These are phyloP conservation scores for Nothopassalora personata DNA, from an alignment of 2,329 filamentous ascomycete genomes.

Conservation along the genomic window DNA sequence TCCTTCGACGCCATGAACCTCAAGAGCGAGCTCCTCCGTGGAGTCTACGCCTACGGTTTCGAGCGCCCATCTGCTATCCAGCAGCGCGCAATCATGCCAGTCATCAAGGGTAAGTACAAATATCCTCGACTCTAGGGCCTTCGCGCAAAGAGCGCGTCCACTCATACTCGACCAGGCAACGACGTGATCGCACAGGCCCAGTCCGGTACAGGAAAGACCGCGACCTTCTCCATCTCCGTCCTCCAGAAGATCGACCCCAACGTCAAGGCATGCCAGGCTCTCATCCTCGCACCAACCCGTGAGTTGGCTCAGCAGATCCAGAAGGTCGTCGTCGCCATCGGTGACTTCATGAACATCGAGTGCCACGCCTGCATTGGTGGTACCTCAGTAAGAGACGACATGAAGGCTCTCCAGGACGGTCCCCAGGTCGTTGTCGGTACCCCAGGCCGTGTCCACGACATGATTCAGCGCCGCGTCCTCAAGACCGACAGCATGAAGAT, in stretches of 20 bases:
- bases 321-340: conserved; percentile 97
- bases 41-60: conserved; percentile 99
- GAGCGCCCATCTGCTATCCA: conserved; percentile 99
- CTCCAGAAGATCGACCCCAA: conserved; percentile 97
- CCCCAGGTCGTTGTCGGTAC: conserved; percentile 97
- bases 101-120: conserved; percentile 82
- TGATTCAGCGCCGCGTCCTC: conserved; percentile 97
- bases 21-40: conserved; percentile 94
- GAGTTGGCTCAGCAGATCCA: conserved; percentile 99
- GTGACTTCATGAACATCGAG: conserved; percentile 99
- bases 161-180: conserved; percentile 57
- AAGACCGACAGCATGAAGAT: conserved; percentile 99
- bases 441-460: conserved; percentile 96
- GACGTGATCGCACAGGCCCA: conserved; percentile 99
- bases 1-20: conserved; percentile 98
- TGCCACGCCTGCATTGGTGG: conserved; percentile 99
- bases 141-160: neutral
- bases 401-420: conserved; percentile 93
- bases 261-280: conserved; percentile 94
- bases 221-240: conserved; percentile 98
- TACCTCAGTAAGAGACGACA: conserved; percentile 96
- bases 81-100: conserved; percentile 99
- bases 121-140: neutral
- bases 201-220: conserved; percentile 99
- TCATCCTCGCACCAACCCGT: conserved; percentile 95